phyloP scores from a whole-genome alignment of 2,329 filamentous ascomycete species.

The Trichoderma citrinoviride region DNA sequence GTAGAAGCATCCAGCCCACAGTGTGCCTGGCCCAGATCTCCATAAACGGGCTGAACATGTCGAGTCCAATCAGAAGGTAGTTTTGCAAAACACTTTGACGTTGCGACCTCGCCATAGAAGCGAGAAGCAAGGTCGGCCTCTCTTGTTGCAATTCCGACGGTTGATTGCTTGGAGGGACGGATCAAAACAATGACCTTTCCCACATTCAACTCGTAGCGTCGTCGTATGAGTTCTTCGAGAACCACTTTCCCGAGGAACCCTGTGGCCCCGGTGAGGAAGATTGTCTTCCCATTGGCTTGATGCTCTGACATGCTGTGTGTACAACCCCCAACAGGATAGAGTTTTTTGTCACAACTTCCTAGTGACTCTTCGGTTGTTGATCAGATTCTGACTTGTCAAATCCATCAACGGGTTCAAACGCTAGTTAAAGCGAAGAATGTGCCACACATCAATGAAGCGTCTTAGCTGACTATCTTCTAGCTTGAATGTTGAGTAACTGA shows the following conservation, averaged over 20 bases:
- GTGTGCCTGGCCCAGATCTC: background rate
- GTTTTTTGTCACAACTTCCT: background rate
- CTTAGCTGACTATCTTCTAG: too few species aligned
- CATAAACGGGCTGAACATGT: background rate
- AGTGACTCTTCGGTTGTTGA: background rate
- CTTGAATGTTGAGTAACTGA: too few species aligned
- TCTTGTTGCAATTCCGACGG: background rate
- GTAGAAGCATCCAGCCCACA: background rate
- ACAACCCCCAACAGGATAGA: background rate
- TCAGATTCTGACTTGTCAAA: background rate
- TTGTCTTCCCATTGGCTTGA: background rate
- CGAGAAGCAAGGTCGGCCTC: background rate
- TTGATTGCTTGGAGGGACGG: background rate
- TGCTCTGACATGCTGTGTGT: background rate
- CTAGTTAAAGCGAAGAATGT: background rate
- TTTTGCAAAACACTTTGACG: background rate
- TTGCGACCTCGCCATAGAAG: background rate
- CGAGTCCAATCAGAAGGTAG: background rate
- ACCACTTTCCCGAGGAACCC: constrained; percentile 1
- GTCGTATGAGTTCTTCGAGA: background rate
- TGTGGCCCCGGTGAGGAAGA: constrained; percentile 3
- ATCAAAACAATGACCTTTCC: background rate
- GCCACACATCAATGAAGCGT: too few species aligned
- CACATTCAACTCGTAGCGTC: background rate
- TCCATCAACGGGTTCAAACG: background rate